A percentile compares a stretch with the other conserved stretches of the same genome.
Conservation (phyloP, 371 early-diverging fungal species). For the Sporodiniella umbellata region DNA sequence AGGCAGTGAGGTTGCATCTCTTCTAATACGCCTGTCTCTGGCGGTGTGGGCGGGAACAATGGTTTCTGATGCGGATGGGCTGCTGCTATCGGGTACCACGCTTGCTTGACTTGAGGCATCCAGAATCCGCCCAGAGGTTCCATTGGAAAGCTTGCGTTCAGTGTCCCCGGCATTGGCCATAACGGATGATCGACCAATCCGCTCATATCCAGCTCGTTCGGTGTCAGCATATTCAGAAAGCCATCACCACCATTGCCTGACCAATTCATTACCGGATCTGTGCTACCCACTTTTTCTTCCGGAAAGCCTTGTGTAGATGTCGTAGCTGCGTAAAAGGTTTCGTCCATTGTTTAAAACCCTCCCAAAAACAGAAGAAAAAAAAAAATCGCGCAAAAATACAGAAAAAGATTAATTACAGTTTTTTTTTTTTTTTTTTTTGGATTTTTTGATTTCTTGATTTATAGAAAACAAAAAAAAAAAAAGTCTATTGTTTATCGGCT, state of each 20-base stretch:
- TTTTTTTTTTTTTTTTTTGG: too few relatives aligned
- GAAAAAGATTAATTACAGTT: too few relatives aligned
- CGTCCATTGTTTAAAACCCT: too few relatives aligned
- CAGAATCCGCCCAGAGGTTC: slow-evolving; percentile 6
- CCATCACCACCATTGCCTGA: too few relatives aligned
- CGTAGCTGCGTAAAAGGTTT: too few relatives aligned
- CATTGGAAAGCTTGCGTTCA: neutral
- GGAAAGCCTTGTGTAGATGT: too few relatives aligned
- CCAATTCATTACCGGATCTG: too few relatives aligned
- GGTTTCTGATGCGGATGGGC: neutral
- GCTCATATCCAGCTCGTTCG: slow-evolving; percentile 5
- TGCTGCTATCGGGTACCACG: too few relatives aligned
- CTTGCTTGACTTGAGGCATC: slow-evolving; percentile 14
- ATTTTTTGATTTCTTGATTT: neutral
- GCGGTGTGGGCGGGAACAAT: slow-evolving; percentile 3
- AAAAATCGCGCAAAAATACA: too few relatives aligned
- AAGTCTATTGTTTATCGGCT: neutral
- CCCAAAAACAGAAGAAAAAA: too few relatives aligned
- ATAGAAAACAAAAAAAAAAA: neutral
- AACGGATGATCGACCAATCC: neutral
- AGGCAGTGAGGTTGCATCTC: too few relatives aligned
- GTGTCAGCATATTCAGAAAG: neutral
- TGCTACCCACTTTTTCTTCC: neutral
- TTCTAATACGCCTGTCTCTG: too few relatives aligned
- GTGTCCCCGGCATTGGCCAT: slow-evolving; percentile 1